These are phyloP conservation scores for Potentilla sterilis DNA, from an alignment of 306 rosid species.

Conservation along the genomic window DNA sequence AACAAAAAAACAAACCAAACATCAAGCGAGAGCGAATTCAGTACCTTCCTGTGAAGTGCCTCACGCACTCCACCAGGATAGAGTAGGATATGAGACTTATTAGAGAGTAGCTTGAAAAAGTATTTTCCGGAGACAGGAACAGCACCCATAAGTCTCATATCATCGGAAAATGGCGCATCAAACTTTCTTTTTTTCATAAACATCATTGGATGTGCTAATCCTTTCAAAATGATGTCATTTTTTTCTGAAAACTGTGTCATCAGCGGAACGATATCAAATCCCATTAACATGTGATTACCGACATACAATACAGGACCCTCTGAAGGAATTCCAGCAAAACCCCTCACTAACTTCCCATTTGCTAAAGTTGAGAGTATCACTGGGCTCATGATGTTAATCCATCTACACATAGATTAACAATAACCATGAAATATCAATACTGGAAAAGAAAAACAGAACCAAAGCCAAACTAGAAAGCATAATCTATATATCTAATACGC, in stretches of 20 bases:
- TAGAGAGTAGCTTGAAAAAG: conserved; percentile 68
- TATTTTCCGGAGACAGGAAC: conserved; percentile 63
- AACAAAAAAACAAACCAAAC: not conserved
- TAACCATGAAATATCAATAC: not conserved
- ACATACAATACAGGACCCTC: conserved; percentile 89
- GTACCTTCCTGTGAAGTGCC: conserved; percentile 91
- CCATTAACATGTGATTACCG: conserved; percentile 90
- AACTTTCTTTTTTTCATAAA: conserved; percentile 35
- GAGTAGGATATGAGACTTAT: conserved; percentile 74
- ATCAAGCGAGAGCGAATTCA: not conserved
- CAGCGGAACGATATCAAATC: conserved; percentile 55
- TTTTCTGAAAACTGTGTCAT: conserved; percentile 35
- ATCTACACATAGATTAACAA: conserved; percentile 37
- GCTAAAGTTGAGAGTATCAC: conserved; percentile 82
- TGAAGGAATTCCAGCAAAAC: conserved; percentile 78
- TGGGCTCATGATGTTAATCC: conserved; percentile 45
- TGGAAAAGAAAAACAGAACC: not conserved
- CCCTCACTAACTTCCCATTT: conserved; percentile 67
- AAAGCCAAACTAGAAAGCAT: not conserved
- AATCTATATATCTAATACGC: not conserved
- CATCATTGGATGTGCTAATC: conserved; percentile 79
- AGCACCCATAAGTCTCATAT: conserved; percentile 67
- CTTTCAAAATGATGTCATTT: conserved; percentile 60
- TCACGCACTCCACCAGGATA: conserved; percentile 94
- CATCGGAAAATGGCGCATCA: conserved; percentile 36